Base-by-base conservation (phyloP, 495 filamentous ascomycete genomes). In the Daldinia bambusicola region DNA sequence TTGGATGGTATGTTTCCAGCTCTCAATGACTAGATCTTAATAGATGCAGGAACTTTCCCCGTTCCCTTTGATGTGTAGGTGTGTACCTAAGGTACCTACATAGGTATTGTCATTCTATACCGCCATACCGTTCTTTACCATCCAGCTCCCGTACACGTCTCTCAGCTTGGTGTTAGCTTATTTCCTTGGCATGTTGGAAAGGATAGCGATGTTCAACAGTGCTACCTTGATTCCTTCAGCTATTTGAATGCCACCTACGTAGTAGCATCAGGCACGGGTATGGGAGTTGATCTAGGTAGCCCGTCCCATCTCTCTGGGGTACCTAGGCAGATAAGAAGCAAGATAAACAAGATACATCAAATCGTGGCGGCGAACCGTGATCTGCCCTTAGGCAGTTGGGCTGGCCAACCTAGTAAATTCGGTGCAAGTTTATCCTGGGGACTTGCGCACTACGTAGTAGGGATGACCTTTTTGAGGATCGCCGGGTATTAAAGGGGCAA, bases 141-240 rank as follows among this genome's bases (percentile, higher is more conserved):
- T 59, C 7, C 43, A 41, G 32, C 52, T 26, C 45, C 30, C 62
- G 41, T 30, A 38, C 34, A 56, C 58, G 16, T 31, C 37, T 26
- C 45, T 68, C 64, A 68, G 69, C 69, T 72, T 60, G 51, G 62
- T 45, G 51, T 52, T 63, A 52, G 52, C 55, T 67, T 77, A 77
- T 75, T 77, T 72, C 66, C 72, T 75, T 77, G 72, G 72, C 75
- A 55, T 61, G 14, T 6, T 32, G 26, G 50, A 4, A 41, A 66
- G 55, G 62, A 66, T 67, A 63, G 53, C 61, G 62, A 60, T 63
- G 67, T 76, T 72, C 56, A 63, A 71, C 69, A 45, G 51, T 45
- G 73, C 18, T 69, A 73, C 66, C 60, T 62, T 37, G 16, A 32
- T 50, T 64, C 63, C 14, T 65, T 72, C 67, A 74, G 67, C 70